These are phyloP conservation scores for Incumbomyces delicatus DNA, from an alignment of 2,329 filamentous ascomycete genomes.

Conservation along the genomic window DNA sequence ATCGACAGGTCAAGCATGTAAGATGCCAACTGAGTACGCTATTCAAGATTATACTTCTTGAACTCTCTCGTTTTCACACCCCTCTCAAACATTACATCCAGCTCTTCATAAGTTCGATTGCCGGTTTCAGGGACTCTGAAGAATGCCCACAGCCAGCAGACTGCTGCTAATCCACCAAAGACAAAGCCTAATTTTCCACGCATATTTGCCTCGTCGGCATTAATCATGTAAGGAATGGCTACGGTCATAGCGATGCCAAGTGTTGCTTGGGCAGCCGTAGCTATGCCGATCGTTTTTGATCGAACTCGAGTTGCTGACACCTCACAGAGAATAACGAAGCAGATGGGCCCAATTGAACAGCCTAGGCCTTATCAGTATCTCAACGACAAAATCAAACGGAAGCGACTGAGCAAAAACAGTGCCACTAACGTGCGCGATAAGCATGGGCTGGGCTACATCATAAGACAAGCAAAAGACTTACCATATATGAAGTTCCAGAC, in stretches of 20 bases:
- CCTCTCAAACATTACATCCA: slow-evolving; percentile 23
- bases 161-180: slow-evolving; percentile 22
- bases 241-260: slow-evolving; percentile 33
- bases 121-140: slow-evolving; percentile 23
- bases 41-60: slow-evolving; percentile 12
- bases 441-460: not conserved
- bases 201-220: slow-evolving; percentile 26
- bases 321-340: slow-evolving; percentile 40
- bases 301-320: slow-evolving; percentile 34
- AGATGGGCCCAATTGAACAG: slow-evolving; percentile 32
- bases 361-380: not conserved
- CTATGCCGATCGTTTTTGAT: slow-evolving; percentile 37
- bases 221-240: slow-evolving; percentile 33
- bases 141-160: slow-evolving; percentile 20
- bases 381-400: no score
- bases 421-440: no score
- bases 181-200: slow-evolving; percentile 26
- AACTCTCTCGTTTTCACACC: slow-evolving; percentile 19
- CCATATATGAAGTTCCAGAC: slow-evolving; percentile 34
- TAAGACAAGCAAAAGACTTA: slow-evolving; percentile 7
- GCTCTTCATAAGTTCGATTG: slow-evolving; percentile 25
- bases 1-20: no score
- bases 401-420: no score
- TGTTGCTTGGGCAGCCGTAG: slow-evolving; percentile 30
- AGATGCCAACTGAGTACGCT: no score